Evolutionary conservation across 208 protist species (phyloP).

Genomic region (Leishmania major): DNA sequence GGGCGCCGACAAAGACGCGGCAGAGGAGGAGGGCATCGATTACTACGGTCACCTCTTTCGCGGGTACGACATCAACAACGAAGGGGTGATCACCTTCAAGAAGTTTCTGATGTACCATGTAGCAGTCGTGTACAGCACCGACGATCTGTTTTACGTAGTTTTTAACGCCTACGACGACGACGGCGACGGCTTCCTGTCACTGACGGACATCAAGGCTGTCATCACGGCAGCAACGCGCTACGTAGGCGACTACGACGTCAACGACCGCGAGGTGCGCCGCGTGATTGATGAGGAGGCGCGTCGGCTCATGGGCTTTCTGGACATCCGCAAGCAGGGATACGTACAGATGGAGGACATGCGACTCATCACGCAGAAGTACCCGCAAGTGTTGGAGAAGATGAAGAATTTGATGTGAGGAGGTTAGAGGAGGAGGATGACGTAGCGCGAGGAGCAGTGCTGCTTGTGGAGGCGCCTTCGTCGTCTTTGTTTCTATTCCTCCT

Average conservation of each 20-base stretch:
- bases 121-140: slow-evolving; percentile 86
- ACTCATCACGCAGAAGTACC: slow-evolving; percentile 83
- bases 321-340: slow-evolving; percentile 76
- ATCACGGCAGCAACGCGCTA: slow-evolving; percentile 90
- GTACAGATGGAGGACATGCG: slow-evolving; percentile 79
- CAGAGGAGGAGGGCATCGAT: slow-evolving; percentile 37
- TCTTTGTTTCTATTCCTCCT: not conserved
- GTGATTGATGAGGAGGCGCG: slow-evolving; percentile 84
- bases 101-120: slow-evolving; percentile 91
- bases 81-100: slow-evolving; percentile 89
- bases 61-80: slow-evolving; percentile 84
- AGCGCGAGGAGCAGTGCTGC: not conserved
- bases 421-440: not conserved
- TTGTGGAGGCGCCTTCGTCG: not conserved
- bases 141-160: slow-evolving; percentile 88
- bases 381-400: slow-evolving; percentile 91
- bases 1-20: not conserved
- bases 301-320: slow-evolving; percentile 82
- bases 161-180: slow-evolving; percentile 95
- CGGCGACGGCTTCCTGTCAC: slow-evolving; percentile 86
- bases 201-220: slow-evolving; percentile 82
- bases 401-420: slow-evolving; percentile 71
- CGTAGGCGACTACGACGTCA: slow-evolving; percentile 86
- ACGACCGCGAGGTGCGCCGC: slow-evolving; percentile 72
- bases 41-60: slow-evolving; percentile 88